Base-by-base conservation (phyloP, 2,329 filamentous ascomycete genomes). In the Alternaria gansuensis region DNA sequence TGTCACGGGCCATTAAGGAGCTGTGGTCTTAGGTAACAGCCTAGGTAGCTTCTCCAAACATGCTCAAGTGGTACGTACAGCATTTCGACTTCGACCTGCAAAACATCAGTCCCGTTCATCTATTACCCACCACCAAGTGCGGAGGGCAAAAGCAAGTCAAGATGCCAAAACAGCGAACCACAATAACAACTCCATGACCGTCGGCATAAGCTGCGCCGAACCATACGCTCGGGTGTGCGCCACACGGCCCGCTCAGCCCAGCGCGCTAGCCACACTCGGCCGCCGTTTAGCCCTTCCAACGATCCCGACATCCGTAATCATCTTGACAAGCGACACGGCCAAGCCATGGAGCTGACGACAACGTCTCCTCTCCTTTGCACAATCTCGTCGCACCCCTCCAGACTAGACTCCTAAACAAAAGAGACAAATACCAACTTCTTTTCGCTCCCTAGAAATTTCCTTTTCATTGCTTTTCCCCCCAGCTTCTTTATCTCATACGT, bases 281-380 rank as follows among this genome's bases (percentile, higher is more conserved):
- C 0, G 29, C 23, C 53, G 34, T 49, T 51, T 51, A 21, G 28
- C 56, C 33, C 23, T 46, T 58, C 17, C 39, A 26, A 40, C 51
- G 51, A 41, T 45, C 54, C 50, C 34, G 55, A 52, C 49, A 48
- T 51, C 51, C 43, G 49, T 37, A 48, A 31, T 55, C 58, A 57
- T 48, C 53, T 45, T 23, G 51, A 45, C 57, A 48, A 60, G 43
- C 36, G 33, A 44, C 40, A 33, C 23, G 39, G 54, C 57, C 56
- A 63, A 60, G 57, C 48, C 51, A 51, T 59, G 44, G 34, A 50
- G 52, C 39, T 46, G 57, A 59, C 59, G 52, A 60, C 59, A 43
- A 60, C 57, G 59, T 50, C 23, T 45, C 54, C 57, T 44, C 45
- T 39, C 29, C 37, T 56, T 57, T 52, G 45, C 39, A 34, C 21